Conservation (phyloP, 106 monocot species). For the Apostasia ramifera region DNA sequence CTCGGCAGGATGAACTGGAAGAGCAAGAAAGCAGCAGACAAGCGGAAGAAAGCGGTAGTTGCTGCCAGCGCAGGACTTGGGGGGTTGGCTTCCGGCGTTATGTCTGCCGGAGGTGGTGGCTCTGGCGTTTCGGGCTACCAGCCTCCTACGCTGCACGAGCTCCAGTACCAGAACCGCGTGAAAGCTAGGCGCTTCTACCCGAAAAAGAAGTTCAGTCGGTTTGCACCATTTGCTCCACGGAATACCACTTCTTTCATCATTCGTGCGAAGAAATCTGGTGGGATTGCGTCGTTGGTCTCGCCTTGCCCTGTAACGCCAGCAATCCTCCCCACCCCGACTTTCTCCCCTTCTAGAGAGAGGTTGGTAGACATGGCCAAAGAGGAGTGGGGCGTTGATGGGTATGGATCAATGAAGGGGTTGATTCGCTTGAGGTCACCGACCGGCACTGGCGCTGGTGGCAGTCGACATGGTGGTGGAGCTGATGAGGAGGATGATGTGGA, state of each 20-base stretch:
- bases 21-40: conserved; percentile 47
- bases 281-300: conserved; percentile 83
- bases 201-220: conserved; percentile 56
- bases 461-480: not conserved
- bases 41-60: conserved; percentile 26
- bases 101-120: not conserved
- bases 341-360: conserved; percentile 78
- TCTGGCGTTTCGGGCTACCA: conserved; percentile 29
- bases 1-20: conserved; percentile 51
- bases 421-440: conserved; percentile 61
- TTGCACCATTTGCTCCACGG: conserved; percentile 76
- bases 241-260: conserved; percentile 97
- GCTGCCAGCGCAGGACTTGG: not conserved
- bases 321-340: conserved; percentile 82
- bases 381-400: conserved; percentile 98
- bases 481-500: conserved; percentile 37
- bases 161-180: conserved; percentile 77
- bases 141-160: conserved; percentile 65
- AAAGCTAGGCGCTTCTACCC: conserved; percentile 87
- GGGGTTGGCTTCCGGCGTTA: conserved; percentile 2
- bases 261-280: conserved; percentile 87
- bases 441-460: not conserved
- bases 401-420: conserved; percentile 93
- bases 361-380: conserved; percentile 99
- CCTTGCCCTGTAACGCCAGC: conserved; percentile 93